Percentiles rank a stretch among this genome's conserved stretches.
These are phyloP conservation scores for Plicaturopsis crispa DNA, from an alignment of 768 basidiomycete genomes.

Conservation along the genomic window DNA sequence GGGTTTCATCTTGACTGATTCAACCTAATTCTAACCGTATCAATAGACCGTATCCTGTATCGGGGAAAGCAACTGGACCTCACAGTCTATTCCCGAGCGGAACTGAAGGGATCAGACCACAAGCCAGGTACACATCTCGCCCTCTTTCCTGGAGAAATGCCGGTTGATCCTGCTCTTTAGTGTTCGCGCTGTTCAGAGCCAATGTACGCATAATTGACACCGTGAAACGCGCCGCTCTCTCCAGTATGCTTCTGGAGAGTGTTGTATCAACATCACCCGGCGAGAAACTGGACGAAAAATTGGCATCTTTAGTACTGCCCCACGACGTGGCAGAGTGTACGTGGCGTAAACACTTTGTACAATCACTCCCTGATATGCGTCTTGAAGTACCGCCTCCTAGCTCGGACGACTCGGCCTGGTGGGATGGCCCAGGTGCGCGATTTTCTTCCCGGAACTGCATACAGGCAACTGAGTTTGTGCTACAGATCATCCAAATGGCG, in stretches of 20 bases:
- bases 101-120: constrained; percentile 90
- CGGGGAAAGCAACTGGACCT: constrained; percentile 68
- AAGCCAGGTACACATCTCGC: constrained; percentile 60
- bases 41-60: constrained; percentile 87
- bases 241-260: constrained; percentile 58
- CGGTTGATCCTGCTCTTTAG: constrained; percentile 27
- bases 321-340: constrained; percentile 25
- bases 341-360: too few relatives aligned
- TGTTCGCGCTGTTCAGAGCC: constrained; percentile 78
- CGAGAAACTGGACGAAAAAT: constrained; percentile 65
- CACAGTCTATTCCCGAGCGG: constrained; percentile 74
- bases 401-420: constrained; percentile 71
- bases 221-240: constrained; percentile 63
- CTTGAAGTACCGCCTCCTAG: constrained; percentile 89
- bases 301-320: constrained; percentile 49
- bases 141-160: background rate
- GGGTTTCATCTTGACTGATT: too few relatives aligned
- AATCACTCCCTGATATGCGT: too few relatives aligned
- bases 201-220: constrained; percentile 75
- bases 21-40: too few relatives aligned
- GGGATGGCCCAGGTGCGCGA: constrained; percentile 59
- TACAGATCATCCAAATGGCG: constrained; percentile 57
- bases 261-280: constrained; percentile 56
- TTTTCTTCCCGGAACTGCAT: constrained; percentile 1
- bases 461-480: too few relatives aligned